A percentile compares a stretch with the other conserved stretches of the same genome.
These are phyloP conservation scores for Apodospora peruviana DNA, from an alignment of 495 filamentous ascomycete genomes.

Conservation along the genomic window DNA sequence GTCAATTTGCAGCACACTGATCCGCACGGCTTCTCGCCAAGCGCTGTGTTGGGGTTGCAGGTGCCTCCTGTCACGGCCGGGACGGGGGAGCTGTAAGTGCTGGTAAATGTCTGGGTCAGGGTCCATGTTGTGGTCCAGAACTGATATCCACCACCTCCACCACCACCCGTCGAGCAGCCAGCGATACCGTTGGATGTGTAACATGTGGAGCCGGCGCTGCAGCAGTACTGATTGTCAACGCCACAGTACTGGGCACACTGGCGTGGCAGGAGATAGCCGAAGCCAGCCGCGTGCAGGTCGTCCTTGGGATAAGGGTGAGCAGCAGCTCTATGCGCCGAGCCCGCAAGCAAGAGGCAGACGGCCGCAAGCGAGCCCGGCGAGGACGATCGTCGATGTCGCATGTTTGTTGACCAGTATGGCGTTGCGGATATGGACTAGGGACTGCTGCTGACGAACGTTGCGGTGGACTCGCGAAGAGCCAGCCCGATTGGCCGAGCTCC, in stretches of 20 bases:
- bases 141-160: constrained; percentile 38
- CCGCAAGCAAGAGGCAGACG: constrained; percentile 20
- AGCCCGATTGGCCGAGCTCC: constrained; percentile 3
- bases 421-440: too few species aligned
- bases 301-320: constrained; percentile 38
- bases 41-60: constrained; percentile 47
- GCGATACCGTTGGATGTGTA: constrained; percentile 51
- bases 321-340: constrained; percentile 24
- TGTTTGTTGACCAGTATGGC: constrained; percentile 7
- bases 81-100: constrained; percentile 51
- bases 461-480: background rate
- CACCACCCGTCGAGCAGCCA: constrained; percentile 22
- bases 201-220: constrained; percentile 54
- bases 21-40: constrained; percentile 65
- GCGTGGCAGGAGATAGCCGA: constrained; percentile 34
- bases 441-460: background rate
- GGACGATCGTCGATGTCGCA: background rate
- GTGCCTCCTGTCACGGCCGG: constrained; percentile 36
- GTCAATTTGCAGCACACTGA: constrained; percentile 65
- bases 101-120: constrained; percentile 58
- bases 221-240: constrained; percentile 62
- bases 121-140: constrained; percentile 75
- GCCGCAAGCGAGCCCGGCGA: constrained; percentile 15
- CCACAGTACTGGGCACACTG: constrained; percentile 66
- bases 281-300: constrained; percentile 29